Base-by-base conservation (phyloP, 495 filamentous ascomycete species). In the Penicillium longicatenatum region DNA sequence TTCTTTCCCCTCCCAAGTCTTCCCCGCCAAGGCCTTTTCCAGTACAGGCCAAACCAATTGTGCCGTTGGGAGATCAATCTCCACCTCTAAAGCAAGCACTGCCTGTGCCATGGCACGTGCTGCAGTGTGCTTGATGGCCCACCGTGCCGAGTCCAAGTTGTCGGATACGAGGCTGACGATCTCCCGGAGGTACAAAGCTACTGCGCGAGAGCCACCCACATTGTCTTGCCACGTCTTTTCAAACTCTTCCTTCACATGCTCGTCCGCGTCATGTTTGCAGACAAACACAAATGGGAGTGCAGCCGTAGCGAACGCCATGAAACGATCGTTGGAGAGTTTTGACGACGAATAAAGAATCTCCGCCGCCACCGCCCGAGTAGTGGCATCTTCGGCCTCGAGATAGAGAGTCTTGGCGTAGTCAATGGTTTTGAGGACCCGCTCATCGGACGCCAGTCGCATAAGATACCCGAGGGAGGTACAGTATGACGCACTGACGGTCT, bases 1-100 rank as follows among this genome's bases (percentile, higher is more conserved):
- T 70, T 97, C 94, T 73, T 98, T 98, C 9, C 91, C 92, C 10
- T 90, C 86, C 83, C 96, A 98, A 5, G 92, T 96, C 74, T 95
- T 97, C 20, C 95, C 87, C 16, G 82, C 79, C 50, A 96, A 66
- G 2, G 92, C 86, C 64, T 86, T 89, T 43, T 96, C 90, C 21
- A 96, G 76, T 0, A 86, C 83, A 0, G 91, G 90, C 91, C 92
- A 98, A 19, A 97, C 64, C 11, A 79, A 75, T 63, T 82, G 77
- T 30, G 89, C 77, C 44, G 88, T 85, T 8, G 68, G 46, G 30
- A 76, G 69, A 60, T 76, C 75, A 17, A 91, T 79, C 53, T 87
- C 82, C 12, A 66, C 71, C 31, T 84, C 83, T 20, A 86, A 73
- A 7, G 84, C 84, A 26, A 72, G 81, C 21, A 90, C 82, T n/a